Conservation (phyloP, 2,329 filamentous ascomycete genomes). For the Verticillium klebahnii region DNA sequence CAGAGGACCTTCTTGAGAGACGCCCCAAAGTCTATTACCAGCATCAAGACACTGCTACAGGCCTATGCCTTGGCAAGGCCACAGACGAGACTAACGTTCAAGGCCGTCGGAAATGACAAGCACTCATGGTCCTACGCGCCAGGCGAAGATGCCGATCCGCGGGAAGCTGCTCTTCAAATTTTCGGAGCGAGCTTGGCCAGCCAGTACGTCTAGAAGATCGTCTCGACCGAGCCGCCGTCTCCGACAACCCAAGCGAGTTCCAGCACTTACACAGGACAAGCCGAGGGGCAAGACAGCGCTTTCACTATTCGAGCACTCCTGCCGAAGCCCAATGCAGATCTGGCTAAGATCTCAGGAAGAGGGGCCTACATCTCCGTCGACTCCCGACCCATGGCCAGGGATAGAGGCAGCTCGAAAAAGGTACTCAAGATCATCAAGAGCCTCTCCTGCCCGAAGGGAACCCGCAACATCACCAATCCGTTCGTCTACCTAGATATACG, state of each 20-base stretch:
- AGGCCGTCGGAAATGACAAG: conserved; percentile 47
- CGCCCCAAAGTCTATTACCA: conserved; percentile 49
- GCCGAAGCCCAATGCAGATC: conserved; percentile 43
- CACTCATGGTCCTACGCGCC: conserved; percentile 60
- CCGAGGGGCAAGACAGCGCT: neutral
- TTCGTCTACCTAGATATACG: conserved; percentile 62
- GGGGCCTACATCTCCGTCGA: conserved; percentile 65
- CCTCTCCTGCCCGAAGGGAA: conserved; percentile 31
- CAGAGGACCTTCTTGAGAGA: conserved; percentile 53
- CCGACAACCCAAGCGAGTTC: neutral
- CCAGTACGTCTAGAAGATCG: conserved; percentile 43
- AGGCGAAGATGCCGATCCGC: conserved; percentile 38
- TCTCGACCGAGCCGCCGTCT: conserved; percentile 1
- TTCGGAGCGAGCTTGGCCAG: conserved; percentile 52
- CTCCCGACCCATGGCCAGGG: conserved; percentile 55
- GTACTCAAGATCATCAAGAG: conserved; percentile 49
- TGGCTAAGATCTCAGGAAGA: conserved; percentile 35
- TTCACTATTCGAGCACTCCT: conserved; percentile 51
- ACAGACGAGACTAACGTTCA: conserved; percentile 55
- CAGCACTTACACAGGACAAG: neutral
- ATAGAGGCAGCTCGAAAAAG: conserved; percentile 54
- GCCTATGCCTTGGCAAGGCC: conserved; percentile 64
- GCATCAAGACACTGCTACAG: conserved; percentile 56
- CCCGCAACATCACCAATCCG: conserved; percentile 35
- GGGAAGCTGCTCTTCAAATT: conserved; percentile 58